Percentiles rank a stretch among this genome's conserved stretches.
phyloP scores from a whole-genome alignment of 78 protist species.

The Monocercomonoides exilis region DNA sequence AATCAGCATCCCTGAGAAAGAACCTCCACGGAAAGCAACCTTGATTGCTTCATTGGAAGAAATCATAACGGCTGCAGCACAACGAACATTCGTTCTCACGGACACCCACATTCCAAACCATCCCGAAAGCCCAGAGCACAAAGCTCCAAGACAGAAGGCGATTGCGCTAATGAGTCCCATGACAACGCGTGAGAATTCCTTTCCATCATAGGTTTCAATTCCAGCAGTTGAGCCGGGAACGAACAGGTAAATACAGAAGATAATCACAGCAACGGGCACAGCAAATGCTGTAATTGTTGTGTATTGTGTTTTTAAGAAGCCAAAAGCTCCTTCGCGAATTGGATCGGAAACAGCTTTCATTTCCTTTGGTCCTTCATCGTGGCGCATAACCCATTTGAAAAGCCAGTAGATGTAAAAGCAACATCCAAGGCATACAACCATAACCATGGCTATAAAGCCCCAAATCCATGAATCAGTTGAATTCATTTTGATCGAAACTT shows the following conservation, averaged over 20 bases:
- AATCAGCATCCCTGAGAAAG: slow-evolving; percentile 41
- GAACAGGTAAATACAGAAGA: slow-evolving; percentile 21
- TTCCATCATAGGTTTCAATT: background rate
- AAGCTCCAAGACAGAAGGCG: slow-evolving; percentile 38
- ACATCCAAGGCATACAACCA: background rate
- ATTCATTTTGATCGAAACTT: background rate
- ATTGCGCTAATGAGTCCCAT: slow-evolving; percentile 24
- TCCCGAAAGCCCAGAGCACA: slow-evolving; percentile 43
- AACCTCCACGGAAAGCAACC: slow-evolving; percentile 50
- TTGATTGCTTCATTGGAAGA: slow-evolving; percentile 10
- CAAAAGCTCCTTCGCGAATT: slow-evolving; percentile 40
- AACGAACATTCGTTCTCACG: slow-evolving; percentile 47
- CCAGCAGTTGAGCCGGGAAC: background rate
- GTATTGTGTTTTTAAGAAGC: slow-evolving; percentile 29
- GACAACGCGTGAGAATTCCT: background rate
- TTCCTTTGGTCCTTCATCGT: slow-evolving; percentile 20
- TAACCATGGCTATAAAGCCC: background rate
- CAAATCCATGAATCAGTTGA: background rate
- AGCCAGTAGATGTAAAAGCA: background rate
- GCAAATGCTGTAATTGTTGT: background rate
- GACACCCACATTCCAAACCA: slow-evolving; percentile 40
- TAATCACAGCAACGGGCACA: background rate
- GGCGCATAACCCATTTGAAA: slow-evolving; percentile 6
- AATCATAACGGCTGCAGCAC: slow-evolving; percentile 29
- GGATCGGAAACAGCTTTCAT: slow-evolving; percentile 28